These are phyloP conservation scores for Saposhnikovia divaricata DNA, from an alignment of 129 eudicot species.

Conservation along the genomic window DNA sequence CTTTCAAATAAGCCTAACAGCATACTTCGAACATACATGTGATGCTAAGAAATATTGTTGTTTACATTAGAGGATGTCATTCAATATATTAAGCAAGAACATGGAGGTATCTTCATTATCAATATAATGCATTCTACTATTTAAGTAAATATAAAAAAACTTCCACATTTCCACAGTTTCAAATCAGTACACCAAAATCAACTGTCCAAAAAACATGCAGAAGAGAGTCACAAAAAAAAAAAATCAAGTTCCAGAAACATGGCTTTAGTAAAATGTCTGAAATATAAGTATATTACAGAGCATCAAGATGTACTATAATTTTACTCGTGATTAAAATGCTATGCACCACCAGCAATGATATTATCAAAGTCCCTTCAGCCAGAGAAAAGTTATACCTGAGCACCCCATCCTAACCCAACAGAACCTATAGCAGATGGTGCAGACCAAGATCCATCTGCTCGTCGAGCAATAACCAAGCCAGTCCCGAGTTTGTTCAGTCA, in stretches of 20 bases:
- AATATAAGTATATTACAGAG: background rate
- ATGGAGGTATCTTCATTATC: background rate
- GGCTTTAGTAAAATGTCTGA: background rate
- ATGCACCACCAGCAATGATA: background rate
- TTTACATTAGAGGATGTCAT: background rate
- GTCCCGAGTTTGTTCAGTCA: constrained; percentile 92
- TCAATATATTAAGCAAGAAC: background rate
- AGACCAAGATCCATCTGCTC: constrained; percentile 95
- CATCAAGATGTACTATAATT: background rate
- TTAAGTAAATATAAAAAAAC: background rate
- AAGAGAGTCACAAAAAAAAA: background rate
- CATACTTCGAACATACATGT: background rate
- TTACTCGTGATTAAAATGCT: background rate
- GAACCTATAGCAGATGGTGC: constrained; percentile 95
- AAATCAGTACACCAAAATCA: background rate
- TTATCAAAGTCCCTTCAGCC: background rate
- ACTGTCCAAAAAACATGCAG: background rate
- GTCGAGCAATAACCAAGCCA: constrained; percentile 87
- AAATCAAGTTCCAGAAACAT: background rate
- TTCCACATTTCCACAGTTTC: background rate
- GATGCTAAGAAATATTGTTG: background rate
- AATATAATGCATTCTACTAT: background rate
- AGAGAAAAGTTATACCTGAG: constrained; percentile 57
- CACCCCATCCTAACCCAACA: constrained; percentile 96
- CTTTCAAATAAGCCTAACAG: background rate